Base-by-base conservation (phyloP, 441 rosid species). In the Hura crepitans region DNA sequence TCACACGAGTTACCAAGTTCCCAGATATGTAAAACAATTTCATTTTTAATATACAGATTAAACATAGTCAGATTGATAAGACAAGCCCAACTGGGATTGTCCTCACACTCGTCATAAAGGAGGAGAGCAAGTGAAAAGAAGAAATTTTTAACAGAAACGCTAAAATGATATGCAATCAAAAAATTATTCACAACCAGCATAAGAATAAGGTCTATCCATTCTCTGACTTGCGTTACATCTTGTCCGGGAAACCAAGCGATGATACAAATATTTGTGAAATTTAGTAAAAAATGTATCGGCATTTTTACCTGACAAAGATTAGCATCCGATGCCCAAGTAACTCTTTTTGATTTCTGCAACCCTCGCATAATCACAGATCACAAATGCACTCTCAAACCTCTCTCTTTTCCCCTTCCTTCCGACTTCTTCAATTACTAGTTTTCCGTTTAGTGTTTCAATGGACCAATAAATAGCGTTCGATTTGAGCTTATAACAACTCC, bases 241-340 rank as follows among this genome's bases (percentile, higher is more conserved):
- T 51, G 53, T 43, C 23, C 31, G 15, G 55, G 43, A 23, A 43
- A 58, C 23, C 56, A 47, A 35, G 13, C 39, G 22, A 27, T 22
- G 3, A 67, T 8, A 51, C 13, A 62, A 6, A 37, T 10, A 49
- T 11, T 54, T 23, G 62, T 15, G 15, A 54, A 37, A 62, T 39
- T 51, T 12, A 70, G 35, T 28, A 30, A 4, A 46, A 25, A 51
- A 62, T 33, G 14, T 27, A 74, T 7, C 43, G 55, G 55, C 75
- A 50, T 25, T 66, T 81, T 89, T 94, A 95, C 99, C 99, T 92
- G 97, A 85, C 93, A 89, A 83, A 92, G 99, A 72, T 87, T 90
- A 80, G 76, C 91, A 89, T 92, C 97, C 15, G 96, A 75, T 47
- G 97, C 95, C 99, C 99, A 92, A 5, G 90, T 74, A 71, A 94